Base-by-base conservation (phyloP, 2,329 filamentous ascomycete species). In the Lecanoromycetidae sp. region DNA sequence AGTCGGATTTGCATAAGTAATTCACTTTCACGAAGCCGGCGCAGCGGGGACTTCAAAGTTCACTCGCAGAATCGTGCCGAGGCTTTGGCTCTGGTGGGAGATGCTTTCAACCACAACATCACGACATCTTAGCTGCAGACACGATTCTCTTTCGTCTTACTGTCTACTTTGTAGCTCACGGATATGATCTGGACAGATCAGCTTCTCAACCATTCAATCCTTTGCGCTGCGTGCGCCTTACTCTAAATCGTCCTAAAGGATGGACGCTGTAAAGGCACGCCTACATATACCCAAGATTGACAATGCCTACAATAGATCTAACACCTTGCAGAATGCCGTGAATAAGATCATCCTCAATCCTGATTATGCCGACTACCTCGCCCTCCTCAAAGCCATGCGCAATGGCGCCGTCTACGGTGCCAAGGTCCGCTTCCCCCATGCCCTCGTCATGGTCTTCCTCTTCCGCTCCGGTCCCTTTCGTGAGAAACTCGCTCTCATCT, bases 391-490 rank as follows among this genome's bases (percentile, higher is more conserved):
- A 75, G 87, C 80, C 59, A 84, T 91, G 56, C 87, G 91, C 67
- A 98, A 96, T 79, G 91, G 91, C 64, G 81, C 88, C 55, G 87
- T 98, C 54, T 98, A 98, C 68, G 91, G 91, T 52, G 80, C 85
- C 58, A 96, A 96, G 77, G 87, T 98, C 66, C 88, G 91, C 54
- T 96, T 98, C 70, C 91, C 91, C 55, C 91, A 98, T 70, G 91
- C 91, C 52, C 76, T 98, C 57, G 91, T 98, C 43, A 98, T 98
- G 90, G 87, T 95, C 56, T 84, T 96, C 57, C 78, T 98, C 56
- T 98, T 98, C 72, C 85, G 91, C 57, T 87, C 83, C 8, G 91
- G 90, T 69, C 83, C 84, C 41, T 64, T 94, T 58, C 80, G 79
- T 47, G 78, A 94, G 63, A 96, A 96, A 67, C 61, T 77, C 54